Evolutionary conservation across 305 asterid genomes (phyloP).

Genomic region (Fraxinus floribunda): DNA sequence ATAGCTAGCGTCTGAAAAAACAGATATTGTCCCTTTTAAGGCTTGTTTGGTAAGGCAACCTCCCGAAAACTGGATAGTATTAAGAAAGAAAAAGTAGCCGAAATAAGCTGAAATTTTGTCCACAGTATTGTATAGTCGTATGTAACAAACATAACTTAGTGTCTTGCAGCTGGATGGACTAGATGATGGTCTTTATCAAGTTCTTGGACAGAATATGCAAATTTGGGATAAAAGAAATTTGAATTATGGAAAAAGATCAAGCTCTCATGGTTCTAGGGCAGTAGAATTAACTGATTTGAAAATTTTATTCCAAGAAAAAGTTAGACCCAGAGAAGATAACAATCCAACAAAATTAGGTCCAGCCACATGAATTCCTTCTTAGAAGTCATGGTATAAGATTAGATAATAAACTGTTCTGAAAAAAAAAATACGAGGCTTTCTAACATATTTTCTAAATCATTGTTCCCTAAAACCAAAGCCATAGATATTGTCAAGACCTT

Average conservation of each 20-base stretch:
- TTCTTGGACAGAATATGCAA: not conserved
- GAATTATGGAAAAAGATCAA: not conserved
- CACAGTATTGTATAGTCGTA: not conserved
- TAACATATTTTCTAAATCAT: not conserved
- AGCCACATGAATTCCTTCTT: not conserved
- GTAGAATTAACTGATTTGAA: not conserved
- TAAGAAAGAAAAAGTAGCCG: not conserved
- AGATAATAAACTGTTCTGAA: not conserved
- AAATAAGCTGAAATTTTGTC: not conserved
- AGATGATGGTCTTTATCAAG: not conserved
- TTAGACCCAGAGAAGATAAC: not conserved
- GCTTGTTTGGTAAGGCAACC: not conserved
- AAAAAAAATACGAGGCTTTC: not conserved
- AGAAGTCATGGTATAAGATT: not conserved
- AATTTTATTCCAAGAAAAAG: not conserved
- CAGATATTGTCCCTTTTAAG: not conserved
- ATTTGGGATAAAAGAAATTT: not conserved
- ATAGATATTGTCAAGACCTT: not conserved
- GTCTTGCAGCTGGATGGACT: not conserved
- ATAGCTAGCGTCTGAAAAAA: not conserved
- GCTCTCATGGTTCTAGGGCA: not conserved
- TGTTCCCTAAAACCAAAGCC: not conserved
- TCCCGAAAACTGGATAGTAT: not conserved
- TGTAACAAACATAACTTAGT: not conserved
- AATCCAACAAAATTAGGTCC: not conserved